Evolutionary conservation across 2,329 filamentous ascomycete species (phyloP).

Genomic region (Cladosporium phlei): DNA sequence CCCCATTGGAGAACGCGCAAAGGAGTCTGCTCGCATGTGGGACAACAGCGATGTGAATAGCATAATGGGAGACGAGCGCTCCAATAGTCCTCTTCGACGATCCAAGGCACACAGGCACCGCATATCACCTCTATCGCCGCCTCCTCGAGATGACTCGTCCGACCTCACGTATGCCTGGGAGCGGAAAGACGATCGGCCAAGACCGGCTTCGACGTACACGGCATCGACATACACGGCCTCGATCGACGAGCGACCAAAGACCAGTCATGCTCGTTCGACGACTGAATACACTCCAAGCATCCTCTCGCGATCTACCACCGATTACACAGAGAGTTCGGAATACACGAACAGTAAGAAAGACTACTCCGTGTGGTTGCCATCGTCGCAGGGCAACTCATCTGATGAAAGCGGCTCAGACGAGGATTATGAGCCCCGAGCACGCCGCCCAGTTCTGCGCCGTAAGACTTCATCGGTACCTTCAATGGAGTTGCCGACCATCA

Average conservation of each 20-base stretch:
- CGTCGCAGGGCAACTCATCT: conserved; percentile 33
- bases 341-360: conserved; percentile 30
- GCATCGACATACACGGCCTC: conserved; percentile 6
- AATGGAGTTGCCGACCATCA: conserved; percentile 42
- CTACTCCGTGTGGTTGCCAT: conserved; percentile 48
- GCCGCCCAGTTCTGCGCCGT: conserved; percentile 37
- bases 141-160: not conserved
- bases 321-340: conserved; percentile 22
- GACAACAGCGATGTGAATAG: conserved; percentile 36
- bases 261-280: conserved; percentile 17
- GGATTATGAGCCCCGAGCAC: conserved; percentile 18
- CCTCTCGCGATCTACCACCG: conserved; percentile 21
- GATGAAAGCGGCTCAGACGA: conserved; percentile 28
- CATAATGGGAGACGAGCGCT: conserved; percentile 19
- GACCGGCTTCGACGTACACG: conserved; percentile 7
- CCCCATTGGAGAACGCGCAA: conserved; percentile 56
- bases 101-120: conserved; percentile 25
- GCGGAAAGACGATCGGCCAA: not conserved
- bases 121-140: conserved; percentile 14
- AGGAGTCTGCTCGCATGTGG: conserved; percentile 44
- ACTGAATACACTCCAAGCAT: conserved; percentile 27
- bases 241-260: conserved; percentile 5
- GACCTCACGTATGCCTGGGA: conserved; percentile 12
- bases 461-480: conserved; percentile 47
- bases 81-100: conserved; percentile 16